These are phyloP conservation scores for Aspergillus fumigatus DNA, from an alignment of 2,329 filamentous ascomycete species.

Conservation along the genomic window DNA sequence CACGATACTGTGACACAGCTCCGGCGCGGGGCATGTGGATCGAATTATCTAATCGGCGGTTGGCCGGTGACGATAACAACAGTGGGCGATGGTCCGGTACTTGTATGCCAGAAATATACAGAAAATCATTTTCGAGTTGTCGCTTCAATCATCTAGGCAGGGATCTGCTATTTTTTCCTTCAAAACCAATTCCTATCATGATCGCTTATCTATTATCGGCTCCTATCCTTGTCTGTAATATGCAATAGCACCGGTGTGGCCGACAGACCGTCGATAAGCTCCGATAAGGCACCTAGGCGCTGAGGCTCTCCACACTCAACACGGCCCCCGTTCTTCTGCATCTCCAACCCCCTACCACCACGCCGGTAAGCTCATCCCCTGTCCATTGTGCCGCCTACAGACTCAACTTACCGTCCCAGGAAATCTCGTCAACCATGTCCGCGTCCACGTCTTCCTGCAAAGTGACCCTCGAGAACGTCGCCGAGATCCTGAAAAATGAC, in stretches of 20 bases:
- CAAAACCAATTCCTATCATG: too few relatives aligned
- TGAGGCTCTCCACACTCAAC: not conserved
- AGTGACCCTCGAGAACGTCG: slow-evolving; percentile 59
- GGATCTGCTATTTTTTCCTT: too few relatives aligned
- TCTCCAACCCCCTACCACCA: not conserved
- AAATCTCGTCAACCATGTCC: not conserved
- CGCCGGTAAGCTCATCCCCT: not conserved
- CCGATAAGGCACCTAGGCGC: not conserved
- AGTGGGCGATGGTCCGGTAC: not conserved
- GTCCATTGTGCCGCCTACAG: not conserved
- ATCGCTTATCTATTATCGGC: not conserved
- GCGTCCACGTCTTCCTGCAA: not conserved
- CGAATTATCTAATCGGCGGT: not conserved
- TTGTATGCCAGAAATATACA: too few relatives aligned
- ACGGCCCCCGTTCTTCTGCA: not conserved
- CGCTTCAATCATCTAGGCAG: too few relatives aligned
- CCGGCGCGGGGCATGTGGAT: not conserved
- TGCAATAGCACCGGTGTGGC: not conserved
- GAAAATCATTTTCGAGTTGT: not conserved
- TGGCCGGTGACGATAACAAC: not conserved
- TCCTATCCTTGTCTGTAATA: not conserved
- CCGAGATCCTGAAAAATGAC: slow-evolving; percentile 65
- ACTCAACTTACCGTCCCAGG: not conserved
- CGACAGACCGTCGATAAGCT: not conserved
- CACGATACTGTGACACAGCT: not conserved